phyloP scores from a whole-genome alignment of 1,284 basidiomycete species.

The Cryptococcus sp. region DNA sequence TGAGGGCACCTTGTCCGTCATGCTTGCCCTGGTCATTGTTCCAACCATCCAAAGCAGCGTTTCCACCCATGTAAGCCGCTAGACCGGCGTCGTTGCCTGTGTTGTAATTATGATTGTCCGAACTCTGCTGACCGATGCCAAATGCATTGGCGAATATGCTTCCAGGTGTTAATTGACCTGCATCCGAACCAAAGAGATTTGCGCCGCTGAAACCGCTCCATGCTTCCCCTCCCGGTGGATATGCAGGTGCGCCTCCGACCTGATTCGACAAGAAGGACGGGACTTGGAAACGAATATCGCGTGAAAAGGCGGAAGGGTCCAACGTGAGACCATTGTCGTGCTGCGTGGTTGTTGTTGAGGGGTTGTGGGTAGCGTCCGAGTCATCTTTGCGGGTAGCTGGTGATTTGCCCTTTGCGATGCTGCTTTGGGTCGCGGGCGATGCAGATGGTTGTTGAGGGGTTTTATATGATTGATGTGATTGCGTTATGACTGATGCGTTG shows the following conservation, averaged over 20 bases:
- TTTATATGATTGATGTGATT: constrained; percentile 11
- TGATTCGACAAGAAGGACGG: constrained; percentile 39
- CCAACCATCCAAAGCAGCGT: constrained; percentile 18
- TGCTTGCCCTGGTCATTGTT: constrained; percentile 6
- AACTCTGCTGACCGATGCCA: constrained; percentile 6
- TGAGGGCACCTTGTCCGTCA: constrained; percentile 2
- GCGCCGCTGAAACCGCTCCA: constrained; percentile 43
- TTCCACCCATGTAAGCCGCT: constrained; percentile 25
- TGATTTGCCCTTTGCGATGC: constrained; percentile 23
- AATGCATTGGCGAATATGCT: constrained; percentile 26
- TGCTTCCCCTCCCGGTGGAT: constrained; percentile 47
- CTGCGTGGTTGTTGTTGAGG: background rate
- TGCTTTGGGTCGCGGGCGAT: background rate
- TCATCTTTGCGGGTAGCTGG: constrained; percentile 9
- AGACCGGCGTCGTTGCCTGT: constrained; percentile 19
- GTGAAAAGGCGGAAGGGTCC: constrained; percentile 44
- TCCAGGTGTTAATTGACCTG: constrained; percentile 25
- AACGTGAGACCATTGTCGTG: constrained; percentile 32
- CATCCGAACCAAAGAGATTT: constrained; percentile 23
- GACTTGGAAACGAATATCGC: constrained; percentile 48
- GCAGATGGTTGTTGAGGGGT: background rate
- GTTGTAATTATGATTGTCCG: constrained; percentile 9
- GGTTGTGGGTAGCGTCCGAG: background rate
- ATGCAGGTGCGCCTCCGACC: constrained; percentile 35
- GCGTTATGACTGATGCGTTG: constrained; percentile 9